Evolutionary conservation across 148 eudicot genomes (phyloP).

Genomic region (Chenopodium formosanum): DNA sequence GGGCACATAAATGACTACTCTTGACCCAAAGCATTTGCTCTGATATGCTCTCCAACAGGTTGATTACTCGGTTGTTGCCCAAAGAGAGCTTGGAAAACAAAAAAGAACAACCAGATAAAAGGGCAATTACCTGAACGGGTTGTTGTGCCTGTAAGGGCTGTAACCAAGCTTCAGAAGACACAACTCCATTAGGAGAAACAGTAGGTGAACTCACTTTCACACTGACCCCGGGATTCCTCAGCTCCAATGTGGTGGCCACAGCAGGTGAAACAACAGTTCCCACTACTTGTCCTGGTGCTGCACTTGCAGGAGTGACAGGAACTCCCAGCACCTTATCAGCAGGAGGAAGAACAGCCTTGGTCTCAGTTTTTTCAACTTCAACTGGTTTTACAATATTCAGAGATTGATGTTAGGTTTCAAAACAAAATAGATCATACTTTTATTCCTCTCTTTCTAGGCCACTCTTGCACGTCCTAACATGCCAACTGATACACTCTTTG

Average conservation of each 20-base stretch:
- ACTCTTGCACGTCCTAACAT: not conserved
- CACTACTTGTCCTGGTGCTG: slow-evolving; percentile 33
- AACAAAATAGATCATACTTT: not conserved
- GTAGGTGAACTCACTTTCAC: slow-evolving; percentile 38
- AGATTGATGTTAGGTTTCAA: slow-evolving; percentile 1
- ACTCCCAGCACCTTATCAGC: slow-evolving; percentile 46
- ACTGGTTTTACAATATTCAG: slow-evolving; percentile 23
- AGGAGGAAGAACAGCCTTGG: slow-evolving; percentile 34
- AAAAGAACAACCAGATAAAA: not conserved
- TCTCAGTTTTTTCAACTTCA: slow-evolving; percentile 45
- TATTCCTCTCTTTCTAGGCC: not conserved
- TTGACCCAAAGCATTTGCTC: too few relatives aligned
- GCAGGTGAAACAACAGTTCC: slow-evolving; percentile 38
- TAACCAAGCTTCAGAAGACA: slow-evolving; percentile 69
- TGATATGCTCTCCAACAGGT: too few relatives aligned
- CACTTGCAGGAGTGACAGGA: slow-evolving; percentile 40
- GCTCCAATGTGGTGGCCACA: slow-evolving; percentile 48
- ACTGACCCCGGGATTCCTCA: slow-evolving; percentile 40
- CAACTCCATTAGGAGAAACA: slow-evolving; percentile 35
- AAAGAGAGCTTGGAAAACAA: not conserved
- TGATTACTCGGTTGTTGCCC: not conserved
- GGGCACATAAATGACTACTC: too few relatives aligned
- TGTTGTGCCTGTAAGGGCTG: slow-evolving; percentile 39
- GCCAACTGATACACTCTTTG: not conserved
- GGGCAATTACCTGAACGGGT: not conserved